Base-by-base conservation (phyloP, 2,329 filamentous ascomycete species). In the Gaeumannomyces tritici region DNA sequence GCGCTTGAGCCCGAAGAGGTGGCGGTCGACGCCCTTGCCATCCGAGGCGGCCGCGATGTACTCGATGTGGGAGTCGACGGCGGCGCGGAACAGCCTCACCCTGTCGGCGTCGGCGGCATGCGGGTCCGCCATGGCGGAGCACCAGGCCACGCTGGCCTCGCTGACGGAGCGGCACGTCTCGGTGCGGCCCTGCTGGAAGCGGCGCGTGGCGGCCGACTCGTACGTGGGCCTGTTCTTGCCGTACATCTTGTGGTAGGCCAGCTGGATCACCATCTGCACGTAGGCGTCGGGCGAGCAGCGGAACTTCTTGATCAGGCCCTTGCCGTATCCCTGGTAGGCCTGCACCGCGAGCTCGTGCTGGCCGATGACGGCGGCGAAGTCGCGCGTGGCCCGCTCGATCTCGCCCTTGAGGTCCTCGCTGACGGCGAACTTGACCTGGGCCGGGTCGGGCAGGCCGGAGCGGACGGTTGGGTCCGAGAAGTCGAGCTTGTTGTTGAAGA, bases 281-380 rank as follows among this genome's bases (percentile, higher is more conserved):
- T 96, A 99, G 35, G 93, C 95, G 71, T 99, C 96, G 33, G 95
- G 95, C 29, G 90, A 96, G 85, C 91, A 96, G 80, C 92, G 96
- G 87, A 99, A 98, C 77, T 96, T 96, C 87, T 99, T 99, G 83
- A 99, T 98, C 65, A 99, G 81, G 29, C 91, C 92, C 81, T 99
- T 99, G 74, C 95, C 95, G 75, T 99, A 99, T 70, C 89, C 93
- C 77, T 98, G 93, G 81, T 96, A 99, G 31, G 92, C 90, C 75
- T 98, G 93, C 3, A 99, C 93, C 27, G 90, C 86, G 57, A 99
- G 87, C 75, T 99, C 89, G 75, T 99, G 95, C 67, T 90, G 83
- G 66, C 85, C 86, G 67, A 99, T 96, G 65, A 96, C 85, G 68
- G 86, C 80, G 64, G 82, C 80, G 77, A 98, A 97, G 78, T 96